Evolutionary conservation across 139 green algal species (phyloP), one percentile per base, ranked within the genome.

Genomic region (Coccomyxa sp.): DNA sequence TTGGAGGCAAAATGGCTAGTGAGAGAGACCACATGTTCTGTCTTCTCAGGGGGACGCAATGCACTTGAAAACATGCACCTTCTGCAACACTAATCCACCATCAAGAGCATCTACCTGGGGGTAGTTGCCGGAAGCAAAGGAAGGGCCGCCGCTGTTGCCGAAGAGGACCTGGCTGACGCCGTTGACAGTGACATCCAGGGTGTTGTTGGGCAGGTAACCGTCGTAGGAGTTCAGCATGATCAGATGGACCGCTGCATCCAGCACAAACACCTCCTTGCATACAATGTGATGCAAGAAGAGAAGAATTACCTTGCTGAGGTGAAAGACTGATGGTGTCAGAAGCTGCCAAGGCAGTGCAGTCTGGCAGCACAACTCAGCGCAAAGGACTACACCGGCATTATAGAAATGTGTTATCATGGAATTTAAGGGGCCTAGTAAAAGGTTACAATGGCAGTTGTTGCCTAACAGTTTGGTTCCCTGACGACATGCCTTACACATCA

Each of bases 181-280:
- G 63, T 71, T 71, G 63, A 45, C 16, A n/a, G 25, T 16, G 23
- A 1, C 1, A 10, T 77, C n/a, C 23, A 77, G 25, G 27, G 71
- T 77, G 71, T 31, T 77, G 71, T 77, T 77, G 71, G 71, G 71
- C 23, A 77, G 27, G 27, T 31, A 38, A 12, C 71, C 71, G 21
- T n/a, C 71, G 71, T 77, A 77, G 1, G 71, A 31, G 71, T 77
- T 77, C 23, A 77, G 71, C 71, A 77, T 77, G 71, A 77, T 30
- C 27, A 77, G 14, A 38, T 77, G 71, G 23, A 77, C n/a, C 71
- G 71, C 63, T 71, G 63, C 63, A 71, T 9, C 21, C 18, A 71
- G 21, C 7, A 71, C 18, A 25, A 3, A 71, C 63, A 9, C 21
- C 18, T 71, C 9, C 18, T 21, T 21, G 18, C 63, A 71, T 71